Base-by-base conservation (phyloP, 768 basidiomycete genomes). In the Boletus edulis region DNA sequence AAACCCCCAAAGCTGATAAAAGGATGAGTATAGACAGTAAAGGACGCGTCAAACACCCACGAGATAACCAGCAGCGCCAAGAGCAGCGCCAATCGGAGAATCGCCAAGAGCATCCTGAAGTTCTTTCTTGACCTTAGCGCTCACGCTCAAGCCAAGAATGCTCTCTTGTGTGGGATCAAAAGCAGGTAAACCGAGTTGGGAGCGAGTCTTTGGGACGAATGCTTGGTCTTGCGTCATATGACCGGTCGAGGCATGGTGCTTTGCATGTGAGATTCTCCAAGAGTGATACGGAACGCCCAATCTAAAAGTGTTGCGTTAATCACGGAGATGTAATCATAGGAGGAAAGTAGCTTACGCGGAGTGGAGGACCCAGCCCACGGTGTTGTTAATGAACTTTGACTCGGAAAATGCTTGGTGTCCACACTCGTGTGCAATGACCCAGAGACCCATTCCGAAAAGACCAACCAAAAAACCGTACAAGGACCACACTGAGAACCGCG, bases 321-420 rank as follows among this genome's bases (percentile, higher is more conserved):
- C 65, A 69, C 66, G 64, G 59, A 66, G 47, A 32, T n/a, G 13
- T 22, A 20, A 11, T 3, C 27, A 31, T 24, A 22, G 37, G 13
- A 29, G 42, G 48, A 58, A 49, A 54, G 55, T 44, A 34, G 68
- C 87, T 58, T 67, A 92, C 91, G 81, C 82, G 41, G 94, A 96
- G 73, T 98, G 96, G 32, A 98, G 78, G 55, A 96, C 67, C 88
- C 90, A 96, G 12, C 96, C 96, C 53, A 94, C 90, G 43, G 83
- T 73, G 79, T 98, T 91, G 79, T 98, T 98, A 73, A 97, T 80
- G 35, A 78, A 69, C 77, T 95, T 96, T 49, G 87, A 94, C 61
- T 94, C 86, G 2, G 94, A 98, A 78, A 93, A 99, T 0, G 91
- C 90, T 71, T 96, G 94, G 72, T 99, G 96, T 31, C 96, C 96